Evolutionary conservation across 306 rosid genomes (phyloP).

Genomic region (Rosa multiflora): DNA sequence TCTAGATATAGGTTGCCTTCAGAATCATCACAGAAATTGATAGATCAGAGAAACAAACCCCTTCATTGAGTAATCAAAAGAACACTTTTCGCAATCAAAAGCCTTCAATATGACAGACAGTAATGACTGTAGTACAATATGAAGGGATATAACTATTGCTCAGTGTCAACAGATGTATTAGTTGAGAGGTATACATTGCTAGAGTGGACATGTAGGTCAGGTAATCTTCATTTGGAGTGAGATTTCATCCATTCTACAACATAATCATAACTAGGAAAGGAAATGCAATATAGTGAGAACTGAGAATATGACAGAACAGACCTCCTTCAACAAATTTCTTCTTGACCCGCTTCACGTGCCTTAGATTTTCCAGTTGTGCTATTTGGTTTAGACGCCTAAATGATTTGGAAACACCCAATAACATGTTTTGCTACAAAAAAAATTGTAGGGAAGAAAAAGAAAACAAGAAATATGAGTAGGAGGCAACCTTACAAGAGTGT

Average conservation of each 20-base stretch:
- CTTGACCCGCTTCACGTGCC: conserved; percentile 74
- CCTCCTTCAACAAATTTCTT: conserved; percentile 67
- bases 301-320: neutral
- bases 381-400: conserved; percentile 64
- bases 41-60: neutral
- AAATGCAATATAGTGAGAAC: neutral
- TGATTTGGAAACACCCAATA: neutral
- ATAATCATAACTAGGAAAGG: neutral
- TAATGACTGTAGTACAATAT: neutral
- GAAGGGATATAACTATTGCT: neutral
- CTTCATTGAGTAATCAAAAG: neutral
- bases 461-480: neutral
- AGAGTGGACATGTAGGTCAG: neutral
- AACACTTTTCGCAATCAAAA: neutral
- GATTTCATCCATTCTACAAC: neutral
- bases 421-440: neutral
- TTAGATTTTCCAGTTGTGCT: conserved; percentile 65
- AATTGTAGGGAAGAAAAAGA: neutral
- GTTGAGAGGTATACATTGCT: neutral
- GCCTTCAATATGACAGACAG: neutral
- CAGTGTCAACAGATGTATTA: neutral
- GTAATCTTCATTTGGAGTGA: neutral
- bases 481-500: conserved; percentile 69
- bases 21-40: neutral
- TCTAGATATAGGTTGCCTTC: neutral